These are phyloP conservation scores for Hypericum perforatum DNA, from an alignment of 345 rosid species.

Conservation along the genomic window DNA sequence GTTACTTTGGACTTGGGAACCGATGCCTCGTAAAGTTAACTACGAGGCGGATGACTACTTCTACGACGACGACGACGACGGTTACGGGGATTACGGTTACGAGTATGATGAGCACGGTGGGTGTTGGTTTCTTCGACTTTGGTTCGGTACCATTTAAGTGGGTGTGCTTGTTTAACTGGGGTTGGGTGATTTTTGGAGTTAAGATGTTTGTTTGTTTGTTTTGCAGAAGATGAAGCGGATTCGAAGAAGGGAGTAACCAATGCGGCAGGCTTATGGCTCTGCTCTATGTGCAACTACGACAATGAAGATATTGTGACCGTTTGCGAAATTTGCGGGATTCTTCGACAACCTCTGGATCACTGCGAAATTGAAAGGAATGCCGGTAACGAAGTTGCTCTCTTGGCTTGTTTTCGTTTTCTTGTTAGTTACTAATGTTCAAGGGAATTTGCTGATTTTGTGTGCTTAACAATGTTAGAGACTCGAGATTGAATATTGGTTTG, in stretches of 20 bases:
- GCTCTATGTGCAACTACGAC: constrained; percentile 88
- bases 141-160: no score
- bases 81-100: constrained; percentile 15
- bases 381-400: constrained; percentile 34
- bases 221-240: constrained; percentile 16
- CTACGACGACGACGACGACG: constrained; percentile 14
- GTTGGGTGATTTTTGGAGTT: no score
- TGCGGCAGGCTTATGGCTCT: constrained; percentile 44
- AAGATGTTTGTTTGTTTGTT: neutral
- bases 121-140: no score
- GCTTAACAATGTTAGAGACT: no score
- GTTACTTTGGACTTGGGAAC: constrained; percentile 1
- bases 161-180: no score
- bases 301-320: constrained; percentile 58
- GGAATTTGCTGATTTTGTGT: no score
- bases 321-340: constrained; percentile 91
- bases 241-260: constrained; percentile 25
- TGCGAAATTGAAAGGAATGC: constrained; percentile 26
- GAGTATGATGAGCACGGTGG: constrained; percentile 13
- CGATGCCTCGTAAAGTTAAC: constrained; percentile 24
- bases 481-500: no score
- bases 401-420: neutral
- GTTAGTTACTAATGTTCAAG: no score
- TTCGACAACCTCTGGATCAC: constrained; percentile 38
- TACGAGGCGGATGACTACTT: constrained; percentile 16